Percentiles rank a stretch among this genome's conserved stretches.
phyloP scores from a whole-genome alignment of 108 stramenopile species.

The Pseudonitzschia multiseries region DNA sequence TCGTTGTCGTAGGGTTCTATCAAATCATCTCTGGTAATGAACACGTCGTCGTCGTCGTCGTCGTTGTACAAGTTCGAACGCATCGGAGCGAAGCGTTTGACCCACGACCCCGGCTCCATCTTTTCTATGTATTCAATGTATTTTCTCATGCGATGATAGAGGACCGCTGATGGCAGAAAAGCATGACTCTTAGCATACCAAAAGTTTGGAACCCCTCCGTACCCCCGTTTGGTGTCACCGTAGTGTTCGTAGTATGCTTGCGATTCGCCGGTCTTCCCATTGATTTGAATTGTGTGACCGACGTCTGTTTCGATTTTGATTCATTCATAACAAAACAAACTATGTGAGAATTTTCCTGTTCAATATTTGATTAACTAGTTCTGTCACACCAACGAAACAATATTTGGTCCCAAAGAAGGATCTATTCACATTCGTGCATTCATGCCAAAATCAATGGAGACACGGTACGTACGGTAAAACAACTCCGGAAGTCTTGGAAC shows the following conservation, averaged over 20 bases:
- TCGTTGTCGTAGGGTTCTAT: neutral
- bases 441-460: neutral
- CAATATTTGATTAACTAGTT: neutral
- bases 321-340: neutral
- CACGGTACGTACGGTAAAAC: conserved; percentile 45
- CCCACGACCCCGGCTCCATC: conserved; percentile 9
- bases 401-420: neutral
- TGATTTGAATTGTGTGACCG: conserved; percentile 81
- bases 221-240: conserved; percentile 46
- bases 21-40: neutral
- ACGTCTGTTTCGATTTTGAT: conserved; percentile 31
- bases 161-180: conserved; percentile 59
- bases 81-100: conserved; percentile 4
- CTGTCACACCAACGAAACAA: neutral
- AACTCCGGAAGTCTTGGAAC: conserved; percentile 76
- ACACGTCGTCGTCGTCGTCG: conserved; percentile 1
- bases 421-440: neutral
- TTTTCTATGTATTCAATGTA: conserved; percentile 32
- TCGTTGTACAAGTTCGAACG: conserved; percentile 21
- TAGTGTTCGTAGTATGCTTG: conserved; percentile 36
- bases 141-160: conserved; percentile 43
- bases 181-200: conserved; percentile 66
- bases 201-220: conserved; percentile 60
- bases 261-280: conserved; percentile 17
- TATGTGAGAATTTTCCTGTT: neutral